phyloP scores from a whole-genome alignment of 148 eudicot species.

The Rheum nobile region DNA sequence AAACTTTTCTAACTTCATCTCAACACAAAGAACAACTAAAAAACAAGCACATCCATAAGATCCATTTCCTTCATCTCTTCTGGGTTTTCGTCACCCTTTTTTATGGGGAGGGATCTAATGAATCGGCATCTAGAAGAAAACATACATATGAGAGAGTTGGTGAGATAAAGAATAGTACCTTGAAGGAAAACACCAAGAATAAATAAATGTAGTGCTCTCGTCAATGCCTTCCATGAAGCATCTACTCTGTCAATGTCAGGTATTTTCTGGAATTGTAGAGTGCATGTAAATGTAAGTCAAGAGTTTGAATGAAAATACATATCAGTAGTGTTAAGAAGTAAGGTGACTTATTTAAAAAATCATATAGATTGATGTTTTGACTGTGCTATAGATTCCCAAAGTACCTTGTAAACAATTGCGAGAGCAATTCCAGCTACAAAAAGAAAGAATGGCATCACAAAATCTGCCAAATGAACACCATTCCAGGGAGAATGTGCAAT shows the following conservation, averaged over 20 bases:
- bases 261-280: slow-evolving; percentile 45
- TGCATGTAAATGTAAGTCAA: neutral
- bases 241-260: slow-evolving; percentile 39
- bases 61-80: neutral
- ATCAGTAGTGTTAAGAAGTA: neutral
- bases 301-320: neutral
- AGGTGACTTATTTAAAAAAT: neutral
- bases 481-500: slow-evolving; percentile 84
- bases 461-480: slow-evolving; percentile 77
- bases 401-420: slow-evolving; percentile 72
- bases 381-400: neutral
- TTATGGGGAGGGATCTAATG: neutral
- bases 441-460: slow-evolving; percentile 89
- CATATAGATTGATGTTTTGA: neutral
- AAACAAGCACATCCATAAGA: neutral
- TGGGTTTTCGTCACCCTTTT: neutral
- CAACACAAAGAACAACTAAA: neutral
- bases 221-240: slow-evolving; percentile 53
- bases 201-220: slow-evolving; percentile 48
- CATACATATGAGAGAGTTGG: neutral
- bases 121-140: neutral
- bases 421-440: slow-evolving; percentile 76
- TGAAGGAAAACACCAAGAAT: slow-evolving; percentile 75
- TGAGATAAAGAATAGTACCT: slow-evolving; percentile 28
- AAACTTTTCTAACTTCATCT: neutral